Conservation (phyloP, 768 basidiomycete species). For the Lentinula edodes region DNA sequence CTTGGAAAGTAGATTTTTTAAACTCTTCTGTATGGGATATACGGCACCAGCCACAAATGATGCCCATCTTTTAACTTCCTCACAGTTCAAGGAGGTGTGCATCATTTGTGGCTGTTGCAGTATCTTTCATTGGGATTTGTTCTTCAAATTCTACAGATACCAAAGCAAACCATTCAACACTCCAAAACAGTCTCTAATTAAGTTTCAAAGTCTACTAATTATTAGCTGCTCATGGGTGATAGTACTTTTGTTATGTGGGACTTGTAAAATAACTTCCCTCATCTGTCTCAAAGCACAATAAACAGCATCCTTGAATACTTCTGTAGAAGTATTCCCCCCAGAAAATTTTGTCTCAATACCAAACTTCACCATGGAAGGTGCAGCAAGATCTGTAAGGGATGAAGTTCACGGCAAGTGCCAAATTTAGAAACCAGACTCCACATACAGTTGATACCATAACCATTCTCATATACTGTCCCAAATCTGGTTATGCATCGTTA, state of each 20-base stretch:
- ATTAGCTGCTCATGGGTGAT: background rate
- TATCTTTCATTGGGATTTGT: too few relatives aligned
- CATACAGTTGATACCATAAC: conserved; percentile 93
- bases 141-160: too few relatives aligned
- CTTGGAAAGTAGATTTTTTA: background rate
- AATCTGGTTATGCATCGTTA: conserved; percentile 42
- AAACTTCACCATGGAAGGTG: conserved; percentile 76
- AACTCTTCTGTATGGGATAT: background rate
- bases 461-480: conserved; percentile 75
- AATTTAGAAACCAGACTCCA: background rate
- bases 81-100: background rate
- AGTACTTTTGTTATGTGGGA: background rate
- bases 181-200: background rate
- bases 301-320: conserved; percentile 57
- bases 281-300: conserved; percentile 64
- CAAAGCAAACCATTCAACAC: too few relatives aligned
- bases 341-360: conserved; percentile 90
- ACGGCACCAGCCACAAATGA: background rate
- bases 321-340: conserved; percentile 64
- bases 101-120: background rate
- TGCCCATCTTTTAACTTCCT: background rate
- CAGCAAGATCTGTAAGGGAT: conserved; percentile 65
- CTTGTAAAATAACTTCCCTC: conserved; percentile 42
- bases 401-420: background rate
- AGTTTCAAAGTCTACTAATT: background rate